Evolutionary conservation across 768 basidiomycete species (phyloP).

Genomic region (Leccinum pellstonianum): DNA sequence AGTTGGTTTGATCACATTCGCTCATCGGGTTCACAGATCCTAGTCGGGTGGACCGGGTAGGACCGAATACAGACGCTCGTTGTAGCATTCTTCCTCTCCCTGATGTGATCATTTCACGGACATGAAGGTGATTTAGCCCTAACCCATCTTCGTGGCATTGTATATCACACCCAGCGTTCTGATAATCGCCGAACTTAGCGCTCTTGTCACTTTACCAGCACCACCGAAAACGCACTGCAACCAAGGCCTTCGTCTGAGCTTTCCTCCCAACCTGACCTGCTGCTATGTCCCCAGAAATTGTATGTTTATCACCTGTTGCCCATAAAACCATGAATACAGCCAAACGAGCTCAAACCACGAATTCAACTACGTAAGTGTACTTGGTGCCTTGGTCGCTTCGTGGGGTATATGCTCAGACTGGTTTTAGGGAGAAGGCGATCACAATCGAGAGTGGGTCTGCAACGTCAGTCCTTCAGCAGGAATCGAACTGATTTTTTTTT

Average conservation of each 20-base stretch:
- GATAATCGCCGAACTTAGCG: neutral
- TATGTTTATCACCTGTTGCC: neutral
- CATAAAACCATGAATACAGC: neutral
- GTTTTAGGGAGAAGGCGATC: constrained; percentile 2
- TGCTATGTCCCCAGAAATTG: neutral
- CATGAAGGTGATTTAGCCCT: neutral
- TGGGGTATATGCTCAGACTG: neutral
- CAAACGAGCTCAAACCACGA: neutral
- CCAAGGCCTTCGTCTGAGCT: neutral
- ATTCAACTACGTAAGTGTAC: neutral
- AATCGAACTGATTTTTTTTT: too few relatives aligned
- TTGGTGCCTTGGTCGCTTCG: neutral
- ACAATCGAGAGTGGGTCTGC: neutral
- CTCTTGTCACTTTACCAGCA: neutral
- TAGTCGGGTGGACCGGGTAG: too few relatives aligned
- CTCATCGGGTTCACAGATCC: neutral
- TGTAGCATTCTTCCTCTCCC: neutral
- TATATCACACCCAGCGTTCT: neutral
- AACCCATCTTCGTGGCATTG: neutral
- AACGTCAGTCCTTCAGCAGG: neutral
- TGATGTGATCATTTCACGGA: constrained; percentile 11
- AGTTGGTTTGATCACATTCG: neutral
- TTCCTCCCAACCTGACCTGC: neutral
- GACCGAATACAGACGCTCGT: constrained; percentile 7
- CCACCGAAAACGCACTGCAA: neutral